Evolutionary conservation across 768 basidiomycete species (phyloP).

Genomic region (Suillus weaverae): DNA sequence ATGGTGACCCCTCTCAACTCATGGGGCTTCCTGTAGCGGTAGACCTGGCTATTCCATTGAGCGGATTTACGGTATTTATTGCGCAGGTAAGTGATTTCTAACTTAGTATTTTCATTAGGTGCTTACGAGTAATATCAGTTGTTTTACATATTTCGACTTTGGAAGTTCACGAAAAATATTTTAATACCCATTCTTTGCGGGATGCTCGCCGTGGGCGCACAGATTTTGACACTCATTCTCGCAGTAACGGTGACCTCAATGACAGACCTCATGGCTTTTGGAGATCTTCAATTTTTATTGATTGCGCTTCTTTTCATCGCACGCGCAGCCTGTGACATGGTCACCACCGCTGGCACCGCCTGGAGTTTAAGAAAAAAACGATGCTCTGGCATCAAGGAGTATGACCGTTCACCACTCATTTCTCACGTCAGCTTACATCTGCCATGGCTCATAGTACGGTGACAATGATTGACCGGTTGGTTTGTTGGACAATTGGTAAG

Average conservation of each 20-base stretch:
- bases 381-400: neutral
- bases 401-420: neutral
- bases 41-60: slow-evolving; percentile 1
- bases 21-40: neutral
- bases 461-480: neutral
- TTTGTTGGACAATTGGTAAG: neutral
- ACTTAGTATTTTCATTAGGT: neutral
- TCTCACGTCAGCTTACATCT: neutral
- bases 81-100: neutral
- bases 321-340: slow-evolving; percentile 3
- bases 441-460: neutral
- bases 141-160: slow-evolving; percentile 6
- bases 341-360: neutral
- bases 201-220: neutral
- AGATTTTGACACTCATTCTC: neutral
- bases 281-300: neutral
- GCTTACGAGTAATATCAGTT: neutral
- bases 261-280: neutral
- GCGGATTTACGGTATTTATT: neutral
- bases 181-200: slow-evolving; percentile 3
- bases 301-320: neutral
- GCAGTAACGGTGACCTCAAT: neutral
- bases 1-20: neutral
- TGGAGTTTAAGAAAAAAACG: neutral
- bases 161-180: neutral